Evolutionary conservation across 202 grass and related monocot genomes (phyloP), one percentile per base, ranked within the genome.

Genomic region (Schoenoplectus triqueter): DNA sequence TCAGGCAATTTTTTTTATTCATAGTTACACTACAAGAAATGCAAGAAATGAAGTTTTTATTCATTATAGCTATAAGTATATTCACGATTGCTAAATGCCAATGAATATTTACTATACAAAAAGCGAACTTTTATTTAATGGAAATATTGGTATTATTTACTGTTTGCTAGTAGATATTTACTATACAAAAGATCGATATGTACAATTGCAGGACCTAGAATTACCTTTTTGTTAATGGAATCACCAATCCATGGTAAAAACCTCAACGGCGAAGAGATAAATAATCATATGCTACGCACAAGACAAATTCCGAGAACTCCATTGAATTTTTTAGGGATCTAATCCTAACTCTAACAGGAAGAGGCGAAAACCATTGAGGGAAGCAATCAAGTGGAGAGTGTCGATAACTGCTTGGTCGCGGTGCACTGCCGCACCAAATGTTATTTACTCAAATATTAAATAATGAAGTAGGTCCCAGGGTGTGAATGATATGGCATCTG

Each of bases 261-360:
- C 54, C 14, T 79, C 55, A 51, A 18, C 4, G 11, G 80, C 40
- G 42, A 66, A 22, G 18, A 66, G 17, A 31, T 51, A 54, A 67
- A 48, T 15, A 52, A 52, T 82, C 10, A 63, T 31, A 31, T 31
- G 31, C 31, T 14, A 44, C 14, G 8, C n/a, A 47, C 21, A 64
- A 82, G 19, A 14, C 8, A 19, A 65, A 82, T 39, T 64, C 8
- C 2, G 18, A 82, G 63, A 49, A 45, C 39, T 59, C 55, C 75
- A 79, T 79, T 79, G 31, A 31, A 79, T 45, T 61, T 79, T 79
- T 70, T 15, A 39, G 60, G 79, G 64, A 82, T 82, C 80, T 64
- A 52, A 82, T 82, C 44, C 9, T 68, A 39, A 13, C 11, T 4
- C 31, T 31, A 31, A 31, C 31, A 31, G 6, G 41, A 54, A 82